A percentile compares a stretch with the other conserved stretches of the same genome.
phyloP scores from a whole-genome alignment of 495 filamentous ascomycete species.

The Oidiodendron maius region DNA sequence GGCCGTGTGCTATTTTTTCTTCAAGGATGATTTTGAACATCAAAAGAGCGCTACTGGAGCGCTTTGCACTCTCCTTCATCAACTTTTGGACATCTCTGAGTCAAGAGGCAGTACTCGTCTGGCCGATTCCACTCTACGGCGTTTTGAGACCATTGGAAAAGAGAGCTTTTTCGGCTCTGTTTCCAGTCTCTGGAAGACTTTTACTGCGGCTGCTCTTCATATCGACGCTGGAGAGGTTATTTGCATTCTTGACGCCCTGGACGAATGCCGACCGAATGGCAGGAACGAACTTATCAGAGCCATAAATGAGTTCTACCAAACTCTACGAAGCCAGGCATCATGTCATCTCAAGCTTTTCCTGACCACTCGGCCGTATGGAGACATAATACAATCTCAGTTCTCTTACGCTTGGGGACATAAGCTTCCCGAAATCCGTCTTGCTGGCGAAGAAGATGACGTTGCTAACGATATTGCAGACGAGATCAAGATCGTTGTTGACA shows the following conservation, averaged over 20 bases:
- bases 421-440: slow-evolving; percentile 32
- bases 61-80: slow-evolving; percentile 38
- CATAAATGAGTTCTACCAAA: slow-evolving; percentile 15
- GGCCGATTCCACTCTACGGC: slow-evolving; percentile 24
- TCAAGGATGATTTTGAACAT: slow-evolving; percentile 27
- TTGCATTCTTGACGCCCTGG: slow-evolving; percentile 43
- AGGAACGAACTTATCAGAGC: slow-evolving; percentile 11
- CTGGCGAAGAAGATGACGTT: slow-evolving; percentile 30
- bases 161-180: slow-evolving; percentile 28
- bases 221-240: slow-evolving; percentile 34
- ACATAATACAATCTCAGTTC: slow-evolving; percentile 30
- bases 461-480: slow-evolving; percentile 13
- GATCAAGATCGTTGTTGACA: slow-evolving; percentile 3
- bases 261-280: slow-evolving; percentile 26
- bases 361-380: slow-evolving; percentile 2
- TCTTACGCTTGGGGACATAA: slow-evolving; percentile 30
- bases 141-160: slow-evolving; percentile 18
- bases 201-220: slow-evolving; percentile 26
- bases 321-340: neutral
- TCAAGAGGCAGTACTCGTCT: slow-evolving; percentile 4
- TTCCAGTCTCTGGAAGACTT: slow-evolving; percentile 34
- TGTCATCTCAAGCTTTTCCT: slow-evolving; percentile 2
- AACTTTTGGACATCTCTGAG: slow-evolving; percentile 31
- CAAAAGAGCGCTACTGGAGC: slow-evolving; percentile 26
- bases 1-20: slow-evolving; percentile 34